Percentiles rank a stretch among this genome's conserved stretches.
These are phyloP conservation scores for Thermothelomyces thermophilus DNA, from an alignment of 2,329 filamentous ascomycete genomes.

Conservation along the genomic window DNA sequence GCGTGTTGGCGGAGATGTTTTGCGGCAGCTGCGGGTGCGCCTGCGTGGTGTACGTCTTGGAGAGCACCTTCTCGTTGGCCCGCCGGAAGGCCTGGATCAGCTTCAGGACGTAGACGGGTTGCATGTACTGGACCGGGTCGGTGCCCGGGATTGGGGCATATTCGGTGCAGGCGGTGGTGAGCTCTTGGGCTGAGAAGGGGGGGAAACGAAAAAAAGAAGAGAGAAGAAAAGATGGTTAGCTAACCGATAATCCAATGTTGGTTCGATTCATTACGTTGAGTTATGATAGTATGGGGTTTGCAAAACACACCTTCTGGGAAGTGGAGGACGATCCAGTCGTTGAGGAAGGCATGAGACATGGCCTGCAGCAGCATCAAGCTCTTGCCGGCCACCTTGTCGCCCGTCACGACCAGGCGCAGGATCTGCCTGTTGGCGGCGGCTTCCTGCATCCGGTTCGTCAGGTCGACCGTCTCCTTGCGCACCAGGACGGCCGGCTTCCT, in stretches of 20 bases:
- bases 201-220: too few species aligned
- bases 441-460: constrained; percentile 57
- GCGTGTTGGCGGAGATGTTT: constrained; percentile 50
- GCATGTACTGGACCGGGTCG: constrained; percentile 58
- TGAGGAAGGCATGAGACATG: constrained; percentile 71
- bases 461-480: constrained; percentile 66
- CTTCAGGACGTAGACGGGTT: constrained; percentile 69
- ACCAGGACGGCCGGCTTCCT: constrained; percentile 72
- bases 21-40: constrained; percentile 39
- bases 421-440: constrained; percentile 49
- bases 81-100: constrained; percentile 66
- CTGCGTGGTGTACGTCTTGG: constrained; percentile 38
- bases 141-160: constrained; percentile 64
- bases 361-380: constrained; percentile 80
- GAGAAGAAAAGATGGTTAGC: too few species aligned
- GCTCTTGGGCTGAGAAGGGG: constrained; percentile 64
- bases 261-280: too few species aligned
- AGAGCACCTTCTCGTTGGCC: constrained; percentile 64
- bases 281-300: neutral
- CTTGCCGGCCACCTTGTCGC: constrained; percentile 73
- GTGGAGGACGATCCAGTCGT: constrained; percentile 82
- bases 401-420: constrained; percentile 62
- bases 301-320: constrained; percentile 68
- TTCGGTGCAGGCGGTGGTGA: constrained; percentile 72
- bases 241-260: too few species aligned